A percentile compares a stretch with the other conserved stretches of the same genome.
phyloP scores from a whole-genome alignment of 2,329 filamentous ascomycete species.

The Fusarium torreyae region DNA sequence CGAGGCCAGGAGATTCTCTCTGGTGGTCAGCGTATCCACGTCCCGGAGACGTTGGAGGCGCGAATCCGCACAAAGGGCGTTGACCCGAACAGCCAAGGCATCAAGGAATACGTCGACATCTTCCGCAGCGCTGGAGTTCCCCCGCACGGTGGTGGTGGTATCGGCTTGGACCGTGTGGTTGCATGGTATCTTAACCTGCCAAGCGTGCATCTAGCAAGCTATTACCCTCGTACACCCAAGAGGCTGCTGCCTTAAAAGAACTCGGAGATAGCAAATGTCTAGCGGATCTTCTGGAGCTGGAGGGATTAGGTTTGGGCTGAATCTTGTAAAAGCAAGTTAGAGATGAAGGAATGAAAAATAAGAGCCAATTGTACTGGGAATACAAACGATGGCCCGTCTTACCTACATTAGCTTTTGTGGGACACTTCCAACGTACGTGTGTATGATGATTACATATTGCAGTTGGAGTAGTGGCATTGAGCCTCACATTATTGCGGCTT shows the following conservation, averaged over 20 bases:
- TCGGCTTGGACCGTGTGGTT: constrained; percentile 90
- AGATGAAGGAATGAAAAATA: constrained; percentile 1
- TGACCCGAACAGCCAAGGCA: constrained; percentile 79
- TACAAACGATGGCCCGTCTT: constrained; percentile 6
- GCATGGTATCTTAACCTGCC: constrained; percentile 73
- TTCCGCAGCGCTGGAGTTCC: constrained; percentile 87
- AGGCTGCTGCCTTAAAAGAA: constrained; percentile 64
- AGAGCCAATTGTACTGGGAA: constrained; percentile 9
- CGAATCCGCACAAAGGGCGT: constrained; percentile 86
- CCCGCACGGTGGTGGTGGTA: constrained; percentile 91
- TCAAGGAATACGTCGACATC: constrained; percentile 91
- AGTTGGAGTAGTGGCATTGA: constrained; percentile 25
- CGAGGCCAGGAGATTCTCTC: constrained; percentile 94
- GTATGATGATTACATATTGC: constrained; percentile 5
- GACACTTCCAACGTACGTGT: constrained; percentile 12
- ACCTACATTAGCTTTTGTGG: constrained; percentile 24
- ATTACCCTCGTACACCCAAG: constrained; percentile 74
- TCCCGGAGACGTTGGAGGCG: constrained; percentile 80
- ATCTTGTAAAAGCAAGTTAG: constrained; percentile 20
- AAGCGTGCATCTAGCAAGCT: constrained; percentile 70
- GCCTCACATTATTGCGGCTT: constrained; percentile 10
- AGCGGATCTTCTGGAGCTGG: constrained; percentile 8
- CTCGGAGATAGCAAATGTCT: constrained; percentile 5
- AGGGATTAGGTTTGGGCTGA: constrained; percentile 3
- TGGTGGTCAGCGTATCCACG: constrained; percentile 92